Evolutionary conservation across 2,329 filamentous ascomycete species (phyloP).

Genomic region (Chlorencoelia australis): DNA sequence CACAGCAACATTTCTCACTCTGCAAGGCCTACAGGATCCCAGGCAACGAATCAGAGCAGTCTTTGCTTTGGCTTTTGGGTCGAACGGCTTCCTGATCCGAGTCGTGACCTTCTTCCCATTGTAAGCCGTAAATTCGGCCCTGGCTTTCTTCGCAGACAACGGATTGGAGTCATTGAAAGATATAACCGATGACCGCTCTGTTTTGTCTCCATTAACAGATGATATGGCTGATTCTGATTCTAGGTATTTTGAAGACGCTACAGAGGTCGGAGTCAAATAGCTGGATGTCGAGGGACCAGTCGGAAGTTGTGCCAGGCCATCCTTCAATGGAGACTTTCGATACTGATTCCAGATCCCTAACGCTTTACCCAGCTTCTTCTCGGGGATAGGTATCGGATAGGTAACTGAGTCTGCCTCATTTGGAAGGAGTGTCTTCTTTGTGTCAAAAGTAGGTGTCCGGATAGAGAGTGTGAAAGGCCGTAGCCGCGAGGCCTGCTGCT

Average conservation of each 20-base stretch:
- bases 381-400: slow-evolving; percentile 20
- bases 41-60: slow-evolving; percentile 23
- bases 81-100: slow-evolving; percentile 15
- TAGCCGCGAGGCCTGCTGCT: too few relatives aligned
- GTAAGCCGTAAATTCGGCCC: slow-evolving; percentile 15
- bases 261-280: too few relatives aligned
- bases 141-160: slow-evolving; percentile 8
- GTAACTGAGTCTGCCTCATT: too few relatives aligned
- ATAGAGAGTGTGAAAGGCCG: too few relatives aligned
- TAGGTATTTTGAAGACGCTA: too few relatives aligned
- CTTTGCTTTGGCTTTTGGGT: slow-evolving; percentile 17
- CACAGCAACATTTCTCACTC: slow-evolving; percentile 15
- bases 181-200: slow-evolving; percentile 22
- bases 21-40: slow-evolving; percentile 19
- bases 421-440: too few relatives aligned
- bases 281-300: slow-evolving; percentile 9
- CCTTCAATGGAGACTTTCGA: slow-evolving; percentile 11
- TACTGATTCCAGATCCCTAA: slow-evolving; percentile 17
- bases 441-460: too few relatives aligned
- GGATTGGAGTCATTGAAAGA: slow-evolving; percentile 19
- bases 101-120: slow-evolving; percentile 18
- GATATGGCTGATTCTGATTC: too few relatives aligned
- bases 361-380: slow-evolving; percentile 16
- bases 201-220: slow-evolving; percentile 12
- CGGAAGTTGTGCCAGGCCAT: slow-evolving; percentile 14